Evolutionary conservation across 2,329 filamentous ascomycete genomes (phyloP), one percentile per base, ranked within the genome.

Genomic region (Pseudogymnoascus sp.): DNA sequence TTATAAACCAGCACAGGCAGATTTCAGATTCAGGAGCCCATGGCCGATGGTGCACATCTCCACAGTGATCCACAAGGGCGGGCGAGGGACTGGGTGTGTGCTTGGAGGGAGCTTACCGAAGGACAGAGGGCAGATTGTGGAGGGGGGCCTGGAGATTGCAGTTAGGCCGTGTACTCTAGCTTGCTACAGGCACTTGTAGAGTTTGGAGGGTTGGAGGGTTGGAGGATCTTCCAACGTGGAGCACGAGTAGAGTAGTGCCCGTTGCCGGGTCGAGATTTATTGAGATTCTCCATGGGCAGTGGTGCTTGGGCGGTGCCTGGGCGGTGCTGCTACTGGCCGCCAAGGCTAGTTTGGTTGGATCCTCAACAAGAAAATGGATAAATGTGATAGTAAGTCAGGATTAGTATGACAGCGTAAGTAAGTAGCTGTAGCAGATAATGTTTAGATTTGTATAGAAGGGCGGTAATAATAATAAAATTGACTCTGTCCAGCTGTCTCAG

Each of bases 11-110:
- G 33, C 47, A 18, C 43, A 16, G 30, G 43, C 43, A 54, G 28
- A 54, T 54, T 54, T 54, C 47, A 54, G 47, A 54, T 54, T 54
- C 28, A 54, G 47, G 47, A 54, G 47, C 28, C 47, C 47, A 54
- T 33, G 47, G 47, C 28, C 47, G 47, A 54, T 54, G n/a, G 47
- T 54, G 47, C 28, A 18, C 43, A 18, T 33, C 25, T 54, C 47
- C 47, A 54, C 47, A 33, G 47, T 54, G 28, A 33, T 54, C 47
- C 47, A 54, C 47, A 33, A 33, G 47, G 28, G 47, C 47, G 47
- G 28, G n/a, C 47, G 47, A 33, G 18, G 47, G 47, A 30, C 47
- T 54, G 47, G 47, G n/a, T n/a, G 47, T 54, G n/a, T n/a, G 28
- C 16, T 18, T 18, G 47, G 47, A 54, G 43, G 25, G 25, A 16